Evolutionary conservation across 345 rosid species (phyloP), one percentile per base, ranked within the genome.

Genomic region (Brassica incana): DNA sequence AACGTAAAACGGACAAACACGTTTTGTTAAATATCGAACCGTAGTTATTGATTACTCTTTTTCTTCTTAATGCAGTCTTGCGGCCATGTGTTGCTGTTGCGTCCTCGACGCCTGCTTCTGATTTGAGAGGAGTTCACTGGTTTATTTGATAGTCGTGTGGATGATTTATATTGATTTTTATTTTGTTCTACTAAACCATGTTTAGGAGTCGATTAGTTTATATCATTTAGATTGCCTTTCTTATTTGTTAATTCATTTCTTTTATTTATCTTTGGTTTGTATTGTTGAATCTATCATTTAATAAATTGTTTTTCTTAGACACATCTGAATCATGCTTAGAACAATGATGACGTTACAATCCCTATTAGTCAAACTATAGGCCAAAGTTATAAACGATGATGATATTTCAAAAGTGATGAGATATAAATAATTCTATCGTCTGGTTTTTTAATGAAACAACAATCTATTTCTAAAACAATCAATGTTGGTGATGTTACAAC

Each of bases 11-110:
- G 73, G 75, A 1, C 63, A 5, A 3, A 30, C 2, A 9, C 64
- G 77, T 65, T 73, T 30, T 65, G 58, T 74, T 68, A 33, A 5
- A 4, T 32, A 48, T 11, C n/a, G 3, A 78, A 72, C 73, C 52
- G 27, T 29, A 29, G 30, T 43, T 14, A 30, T 61, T 61, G 4
- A 45, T 35, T 33, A 10, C 10, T 54, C 10, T 16, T 54, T 1
- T 72, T 65, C 8, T 54, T 38, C 11, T 38, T 23, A 23, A 59
- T 75, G 83, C 79, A 80, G 83, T 71, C 68, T 75, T 32, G 83
- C 83, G 54, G 83, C 83, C 10, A 38, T 80, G 79, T 80, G 83
- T 80, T 80, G 83, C 67, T 80, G 83, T 69, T 80, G 83, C 4
- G 79, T 74, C 23, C 79, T 74, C 45, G 83, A 80, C 50, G 75